Conservation (phyloP, 2,329 filamentous ascomycete species). For the Ceratocystis cubensis region DNA sequence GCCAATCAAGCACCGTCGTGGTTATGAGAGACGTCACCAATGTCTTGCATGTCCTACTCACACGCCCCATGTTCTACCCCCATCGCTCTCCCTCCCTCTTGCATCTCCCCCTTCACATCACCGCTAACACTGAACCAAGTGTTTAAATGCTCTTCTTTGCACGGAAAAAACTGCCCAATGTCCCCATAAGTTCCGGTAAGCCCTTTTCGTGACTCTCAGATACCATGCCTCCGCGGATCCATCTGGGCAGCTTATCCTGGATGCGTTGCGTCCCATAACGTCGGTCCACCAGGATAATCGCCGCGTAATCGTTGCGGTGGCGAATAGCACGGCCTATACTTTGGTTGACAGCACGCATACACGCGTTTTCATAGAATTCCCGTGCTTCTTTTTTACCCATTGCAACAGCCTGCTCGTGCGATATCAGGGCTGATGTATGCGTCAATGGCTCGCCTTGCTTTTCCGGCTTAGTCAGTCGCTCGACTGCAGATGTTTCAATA, state of each 20-base stretch:
- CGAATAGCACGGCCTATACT: constrained; percentile 87
- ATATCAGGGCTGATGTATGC: background rate
- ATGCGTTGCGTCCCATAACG: constrained; percentile 67
- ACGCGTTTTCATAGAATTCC: constrained; percentile 86
- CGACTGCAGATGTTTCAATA: constrained; percentile 44
- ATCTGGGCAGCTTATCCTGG: constrained; percentile 66
- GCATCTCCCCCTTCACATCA: background rate
- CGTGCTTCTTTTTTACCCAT: constrained; percentile 46
- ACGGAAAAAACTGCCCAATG: constrained; percentile 46
- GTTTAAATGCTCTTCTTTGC: constrained; percentile 31
- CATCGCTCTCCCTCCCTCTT: background rate
- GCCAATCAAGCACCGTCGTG: background rate
- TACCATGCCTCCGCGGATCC: constrained; percentile 65
- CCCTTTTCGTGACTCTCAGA: constrained; percentile 37
- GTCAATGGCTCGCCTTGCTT: background rate
- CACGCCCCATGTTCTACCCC: background rate
- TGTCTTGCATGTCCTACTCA: background rate
- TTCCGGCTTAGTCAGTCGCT: constrained; percentile 18
- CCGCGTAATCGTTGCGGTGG: constrained; percentile 77
- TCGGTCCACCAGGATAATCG: constrained; percentile 72
- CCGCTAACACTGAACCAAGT: background rate
- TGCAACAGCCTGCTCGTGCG: constrained; percentile 24
- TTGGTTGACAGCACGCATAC: constrained; percentile 95
- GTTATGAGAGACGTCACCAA: background rate
- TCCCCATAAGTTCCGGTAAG: constrained; percentile 47